phyloP scores from a whole-genome alignment of 2,329 filamentous ascomycete genomes.

The Pezicula carpinea region DNA sequence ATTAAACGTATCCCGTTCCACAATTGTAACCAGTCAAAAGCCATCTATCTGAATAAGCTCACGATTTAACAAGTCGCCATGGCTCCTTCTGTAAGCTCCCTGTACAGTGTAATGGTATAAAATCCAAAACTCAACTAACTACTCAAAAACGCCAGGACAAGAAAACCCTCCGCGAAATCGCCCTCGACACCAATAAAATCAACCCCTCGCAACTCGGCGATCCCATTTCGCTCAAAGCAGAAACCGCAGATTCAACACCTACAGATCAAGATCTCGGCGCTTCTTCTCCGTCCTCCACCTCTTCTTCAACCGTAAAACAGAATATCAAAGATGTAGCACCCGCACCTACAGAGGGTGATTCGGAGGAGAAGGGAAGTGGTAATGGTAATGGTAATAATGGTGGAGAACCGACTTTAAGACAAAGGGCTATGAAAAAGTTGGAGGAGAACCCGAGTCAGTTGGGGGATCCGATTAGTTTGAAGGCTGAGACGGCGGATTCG shows the following conservation, averaged over 20 bases:
- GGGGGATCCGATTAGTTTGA: constrained; percentile 18
- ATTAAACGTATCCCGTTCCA: no score
- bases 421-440: constrained; percentile 12
- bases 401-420: constrained; percentile 12
- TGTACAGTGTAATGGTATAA: not conserved
- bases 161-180: constrained; percentile 11
- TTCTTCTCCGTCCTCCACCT: not conserved
- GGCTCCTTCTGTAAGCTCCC: not conserved
- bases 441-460: constrained; percentile 16
- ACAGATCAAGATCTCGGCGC: constrained; percentile 6
- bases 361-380: not conserved
- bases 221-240: constrained; percentile 16
- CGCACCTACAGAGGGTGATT: constrained; percentile 9
- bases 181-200: constrained; percentile 12
- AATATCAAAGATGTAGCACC: constrained; percentile 7
- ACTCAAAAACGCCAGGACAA: not conserved
- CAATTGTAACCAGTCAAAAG: no score
- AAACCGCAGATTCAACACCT: constrained; percentile 9
- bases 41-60: not conserved
- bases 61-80: not conserved
- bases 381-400: not conserved
- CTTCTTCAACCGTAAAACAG: not conserved
- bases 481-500: constrained; percentile 16
- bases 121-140: not conserved
- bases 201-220: constrained; percentile 20